These are phyloP conservation scores for Neurospora cerealis DNA, from an alignment of 495 filamentous ascomycete genomes.

Conservation along the genomic window DNA sequence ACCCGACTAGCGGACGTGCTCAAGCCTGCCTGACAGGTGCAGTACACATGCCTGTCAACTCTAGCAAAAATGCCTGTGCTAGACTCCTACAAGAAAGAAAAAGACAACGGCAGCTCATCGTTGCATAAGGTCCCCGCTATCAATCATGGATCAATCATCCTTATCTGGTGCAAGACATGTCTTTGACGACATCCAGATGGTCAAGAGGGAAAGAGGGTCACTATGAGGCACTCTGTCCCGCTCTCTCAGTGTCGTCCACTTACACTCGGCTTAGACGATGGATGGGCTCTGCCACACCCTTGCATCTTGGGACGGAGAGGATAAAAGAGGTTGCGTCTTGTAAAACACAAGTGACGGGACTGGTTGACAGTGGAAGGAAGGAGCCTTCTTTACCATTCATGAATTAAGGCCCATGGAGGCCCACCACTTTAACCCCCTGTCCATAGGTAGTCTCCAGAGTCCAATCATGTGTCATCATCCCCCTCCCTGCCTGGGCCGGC, in stretches of 20 bases:
- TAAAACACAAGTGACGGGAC: background rate
- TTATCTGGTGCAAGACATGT: conserved; percentile 7
- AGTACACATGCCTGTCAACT: background rate
- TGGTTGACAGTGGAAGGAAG: background rate
- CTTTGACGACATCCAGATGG: conserved; percentile 22
- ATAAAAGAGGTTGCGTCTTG: background rate
- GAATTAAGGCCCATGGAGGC: background rate
- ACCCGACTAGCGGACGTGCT: background rate
- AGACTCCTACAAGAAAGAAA: background rate
- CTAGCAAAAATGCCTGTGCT: background rate
- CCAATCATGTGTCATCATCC: conserved; percentile 17
- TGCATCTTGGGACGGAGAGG: conserved; percentile 2
- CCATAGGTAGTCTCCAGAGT: conserved; percentile 9
- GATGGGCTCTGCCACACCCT: conserved; percentile 11
- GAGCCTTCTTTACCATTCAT: background rate
- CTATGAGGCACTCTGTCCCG: background rate
- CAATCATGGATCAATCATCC: background rate
- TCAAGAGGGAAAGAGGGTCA: conserved; percentile 3
- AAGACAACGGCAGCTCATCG: background rate
- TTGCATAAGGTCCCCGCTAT: background rate
- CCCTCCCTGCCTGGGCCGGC: conserved; percentile 9
- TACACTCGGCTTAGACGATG: background rate
- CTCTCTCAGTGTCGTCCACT: conserved; percentile 5
- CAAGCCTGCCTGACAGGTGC: background rate
- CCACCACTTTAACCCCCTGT: conserved; percentile 19